Conservation (phyloP, 345 rosid species). For the Eucalyptus decipiens region DNA sequence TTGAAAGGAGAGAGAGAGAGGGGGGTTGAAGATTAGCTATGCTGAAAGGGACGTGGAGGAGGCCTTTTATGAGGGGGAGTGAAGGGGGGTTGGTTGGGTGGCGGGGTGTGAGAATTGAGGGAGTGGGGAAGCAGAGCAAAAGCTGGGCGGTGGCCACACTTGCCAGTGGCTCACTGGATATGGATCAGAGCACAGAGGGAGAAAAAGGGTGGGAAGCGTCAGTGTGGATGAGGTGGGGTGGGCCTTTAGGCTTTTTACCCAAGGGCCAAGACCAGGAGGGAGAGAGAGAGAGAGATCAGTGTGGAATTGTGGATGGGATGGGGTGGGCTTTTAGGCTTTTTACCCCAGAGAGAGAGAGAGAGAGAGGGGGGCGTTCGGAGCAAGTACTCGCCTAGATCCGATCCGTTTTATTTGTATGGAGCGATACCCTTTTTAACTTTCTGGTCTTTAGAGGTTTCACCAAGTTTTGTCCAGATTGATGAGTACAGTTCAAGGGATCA, state of each 20-base stretch:
- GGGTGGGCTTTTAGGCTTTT: neutral
- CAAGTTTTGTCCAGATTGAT: neutral
- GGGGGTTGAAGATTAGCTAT: neutral
- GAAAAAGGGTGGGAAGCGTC: neutral
- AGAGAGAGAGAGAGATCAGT: too few species aligned
- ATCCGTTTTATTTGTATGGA: neutral
- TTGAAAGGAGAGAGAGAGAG: neutral
- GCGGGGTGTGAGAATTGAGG: too few species aligned
- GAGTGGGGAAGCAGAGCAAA: neutral
- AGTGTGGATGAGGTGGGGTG: neutral
- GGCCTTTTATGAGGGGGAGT: neutral
- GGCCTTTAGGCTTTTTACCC: neutral
- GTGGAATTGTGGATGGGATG: neutral
- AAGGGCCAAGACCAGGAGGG: neutral
- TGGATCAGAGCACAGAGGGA: neutral
- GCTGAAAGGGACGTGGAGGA: neutral
- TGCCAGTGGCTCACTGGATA: neutral
- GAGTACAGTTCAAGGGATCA: neutral
- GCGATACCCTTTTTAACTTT: neutral
- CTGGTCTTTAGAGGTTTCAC: neutral
- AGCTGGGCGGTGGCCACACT: neutral
- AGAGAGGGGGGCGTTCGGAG: neutral
- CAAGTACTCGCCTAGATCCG: neutral
- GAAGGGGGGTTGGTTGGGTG: too few species aligned
- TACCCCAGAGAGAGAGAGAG: neutral